Conservation (phyloP, 495 filamentous ascomycete species). For the Cercophora scortea region DNA sequence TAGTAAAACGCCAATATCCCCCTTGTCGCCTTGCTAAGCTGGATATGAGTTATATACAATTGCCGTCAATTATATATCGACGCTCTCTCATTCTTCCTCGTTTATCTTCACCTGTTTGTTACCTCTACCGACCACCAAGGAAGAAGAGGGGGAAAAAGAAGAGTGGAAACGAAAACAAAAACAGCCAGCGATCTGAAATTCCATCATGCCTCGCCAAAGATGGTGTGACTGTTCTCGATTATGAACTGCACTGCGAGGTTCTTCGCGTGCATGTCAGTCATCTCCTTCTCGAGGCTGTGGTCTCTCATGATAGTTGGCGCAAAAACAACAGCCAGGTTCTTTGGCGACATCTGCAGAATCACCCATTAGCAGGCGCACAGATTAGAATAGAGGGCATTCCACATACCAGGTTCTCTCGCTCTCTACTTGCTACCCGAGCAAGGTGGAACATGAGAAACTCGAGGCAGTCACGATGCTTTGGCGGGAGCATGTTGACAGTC, state of each 20-base stretch:
- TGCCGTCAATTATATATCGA: background rate
- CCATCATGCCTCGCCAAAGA: slow-evolving; percentile 49
- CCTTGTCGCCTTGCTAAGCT: slow-evolving; percentile 4
- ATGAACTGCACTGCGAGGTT: slow-evolving; percentile 83
- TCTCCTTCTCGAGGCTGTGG: slow-evolving; percentile 78
- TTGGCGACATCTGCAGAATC: slow-evolving; percentile 68
- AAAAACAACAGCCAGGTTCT: slow-evolving; percentile 95
- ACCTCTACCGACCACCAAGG: background rate
- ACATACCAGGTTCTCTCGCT: slow-evolving; percentile 68
- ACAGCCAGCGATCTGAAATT: background rate
- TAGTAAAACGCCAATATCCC: background rate
- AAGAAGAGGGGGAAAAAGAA: background rate
- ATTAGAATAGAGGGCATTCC: background rate
- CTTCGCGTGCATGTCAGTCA: slow-evolving; percentile 92
- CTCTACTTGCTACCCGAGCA: slow-evolving; percentile 73
- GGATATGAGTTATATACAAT: slow-evolving; percentile 9
- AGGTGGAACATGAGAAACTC: slow-evolving; percentile 95
- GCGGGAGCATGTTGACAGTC: slow-evolving; percentile 68
- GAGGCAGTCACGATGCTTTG: slow-evolving; percentile 76
- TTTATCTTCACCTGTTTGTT: background rate
- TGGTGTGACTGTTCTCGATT: slow-evolving; percentile 74
- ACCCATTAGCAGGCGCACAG: slow-evolving; percentile 9
- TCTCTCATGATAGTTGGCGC: slow-evolving; percentile 96
- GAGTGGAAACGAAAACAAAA: background rate
- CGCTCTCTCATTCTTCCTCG: background rate